Evolutionary conservation across 345 rosid genomes (phyloP).

Genomic region (Excoecaria cochinchinensis): DNA sequence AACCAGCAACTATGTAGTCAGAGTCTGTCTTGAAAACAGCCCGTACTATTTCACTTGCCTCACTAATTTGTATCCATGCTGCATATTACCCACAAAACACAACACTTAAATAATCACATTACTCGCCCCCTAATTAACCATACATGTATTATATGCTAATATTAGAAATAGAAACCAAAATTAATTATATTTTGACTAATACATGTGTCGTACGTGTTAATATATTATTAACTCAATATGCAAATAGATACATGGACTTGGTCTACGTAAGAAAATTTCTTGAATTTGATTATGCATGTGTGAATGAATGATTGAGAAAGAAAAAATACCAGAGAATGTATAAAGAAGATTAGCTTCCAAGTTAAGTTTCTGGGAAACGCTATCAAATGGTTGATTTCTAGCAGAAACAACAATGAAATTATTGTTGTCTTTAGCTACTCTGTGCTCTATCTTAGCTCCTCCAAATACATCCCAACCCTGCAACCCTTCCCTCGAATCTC

Average conservation of each 20-base stretch:
- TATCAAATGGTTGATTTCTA: constrained; percentile 43
- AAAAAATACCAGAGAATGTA: constrained; percentile 58
- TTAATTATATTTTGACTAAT: no score
- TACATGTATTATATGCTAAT: no score
- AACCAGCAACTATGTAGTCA: constrained; percentile 50
- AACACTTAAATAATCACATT: neutral
- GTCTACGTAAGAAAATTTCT: no score
- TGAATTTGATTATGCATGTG: neutral
- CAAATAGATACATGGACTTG: no score
- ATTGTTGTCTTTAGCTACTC: constrained; percentile 40
- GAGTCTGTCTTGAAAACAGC: constrained; percentile 48
- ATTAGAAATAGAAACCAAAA: no score
- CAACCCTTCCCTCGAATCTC: constrained; percentile 51
- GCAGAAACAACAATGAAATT: constrained; percentile 47
- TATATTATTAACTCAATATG: no score
- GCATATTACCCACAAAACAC: neutral
- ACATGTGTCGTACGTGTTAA: no score
- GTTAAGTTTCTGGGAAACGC: constrained; percentile 52
- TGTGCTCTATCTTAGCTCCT: constrained; percentile 40
- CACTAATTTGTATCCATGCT: constrained; percentile 76
- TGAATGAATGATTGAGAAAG: neutral
- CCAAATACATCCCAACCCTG: constrained; percentile 60
- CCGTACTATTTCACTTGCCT: constrained; percentile 33
- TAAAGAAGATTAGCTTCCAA: constrained; percentile 43
- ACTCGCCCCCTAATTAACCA: no score